Evolutionary conservation across 495 filamentous ascomycete genomes (phyloP), one percentile per base, ranked within the genome.

Genomic region (Astrothelium macrocarpum): DNA sequence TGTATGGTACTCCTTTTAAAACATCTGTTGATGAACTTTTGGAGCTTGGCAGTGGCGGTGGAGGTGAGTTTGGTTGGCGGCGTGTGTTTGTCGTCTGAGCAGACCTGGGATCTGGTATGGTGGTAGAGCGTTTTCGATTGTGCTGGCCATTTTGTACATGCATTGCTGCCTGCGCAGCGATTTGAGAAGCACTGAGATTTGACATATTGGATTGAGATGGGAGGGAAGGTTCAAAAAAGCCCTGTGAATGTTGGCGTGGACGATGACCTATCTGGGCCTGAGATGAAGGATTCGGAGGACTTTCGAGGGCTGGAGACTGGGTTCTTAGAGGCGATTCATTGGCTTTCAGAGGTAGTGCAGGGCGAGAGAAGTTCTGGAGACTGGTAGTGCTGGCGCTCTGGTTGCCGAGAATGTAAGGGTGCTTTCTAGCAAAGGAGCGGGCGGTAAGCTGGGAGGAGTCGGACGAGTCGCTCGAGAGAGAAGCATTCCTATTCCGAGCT

Each of bases 91-190:
- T 20, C 78, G 75, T 71, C 71, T 63, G 79, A 78, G 23, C 73
- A 7, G 31, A 25, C 23, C 9, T 34, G 20, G 68, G 66, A 39
- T 71, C 77, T 10, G 84, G 84, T 16, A 85, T 78, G 1, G 85
- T 90, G 67, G 87, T 85, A 14, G 89, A 88, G 29, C 91, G 83
- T 70, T 92, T 89, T 32, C 87, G 82, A 31, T 76, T 79, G 61
- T 80, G 78, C 60, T 80, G 79, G 29, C 59, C 82, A 76, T 62
- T 78, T 60, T 85, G 83, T 60, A 85, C 82, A 64, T 87, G 88
- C 84, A 96, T 92, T 28, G 91, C 91, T 23, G 92, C 84, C 76
- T 97, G 92, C 28, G 91, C 92, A 23, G 92, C 92, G 68, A 95
- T 95, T 71, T 90, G 85, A 65, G 90, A 93, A 9, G 91, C 89